Base-by-base conservation (phyloP, 768 basidiomycete species). In the Calocera cornea region DNA sequence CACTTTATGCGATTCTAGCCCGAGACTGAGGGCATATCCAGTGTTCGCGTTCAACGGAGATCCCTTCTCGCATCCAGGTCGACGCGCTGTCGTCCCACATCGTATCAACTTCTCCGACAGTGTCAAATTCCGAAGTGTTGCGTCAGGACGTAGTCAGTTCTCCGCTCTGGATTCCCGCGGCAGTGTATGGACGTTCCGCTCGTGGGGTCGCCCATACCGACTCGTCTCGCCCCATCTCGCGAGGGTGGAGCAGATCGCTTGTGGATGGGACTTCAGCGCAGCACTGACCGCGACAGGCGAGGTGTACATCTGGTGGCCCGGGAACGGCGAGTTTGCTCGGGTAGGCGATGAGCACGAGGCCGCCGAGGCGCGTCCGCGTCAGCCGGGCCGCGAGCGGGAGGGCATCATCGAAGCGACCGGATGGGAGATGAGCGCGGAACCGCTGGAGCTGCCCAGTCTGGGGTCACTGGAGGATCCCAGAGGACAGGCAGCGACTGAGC, bases 201-300 rank as follows among this genome's bases (percentile, higher is more conserved):
- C 80, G 71, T 93, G 91, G 84, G 92, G 90, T 1, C 81, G 88
- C 24, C 90, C 92, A 1, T 89, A 89, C 78, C 79, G 79, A 47
- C 78, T 92, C 41, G 66, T 72, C 17, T 77, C 80, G 0, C 72
- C 77, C 0, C 8, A 31, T 11, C 27, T 70, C 17, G 36, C n/a
- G 24, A 78, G 76, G 1, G 82, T 86, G 44, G 69, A 75, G 1
- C 73, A 75, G n/a, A 81, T 91, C 40, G 87, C 87, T 74, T 87
- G 89, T 71, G 92, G 92, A 47, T 94, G 92, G 92, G 69, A 72
- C 16, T 90, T 88, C 75, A 87, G 87, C n/a, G 83, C 86, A 12
- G 79, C 87, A 34, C 84, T 95, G 71, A 88, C 87, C 10, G 79
- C 81, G 68, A 79, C 81, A n/a, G 89, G 90, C 1, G 83, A 86